Conservation (phyloP, 108 stramenopile species). For the Parmales sp. region DNA sequence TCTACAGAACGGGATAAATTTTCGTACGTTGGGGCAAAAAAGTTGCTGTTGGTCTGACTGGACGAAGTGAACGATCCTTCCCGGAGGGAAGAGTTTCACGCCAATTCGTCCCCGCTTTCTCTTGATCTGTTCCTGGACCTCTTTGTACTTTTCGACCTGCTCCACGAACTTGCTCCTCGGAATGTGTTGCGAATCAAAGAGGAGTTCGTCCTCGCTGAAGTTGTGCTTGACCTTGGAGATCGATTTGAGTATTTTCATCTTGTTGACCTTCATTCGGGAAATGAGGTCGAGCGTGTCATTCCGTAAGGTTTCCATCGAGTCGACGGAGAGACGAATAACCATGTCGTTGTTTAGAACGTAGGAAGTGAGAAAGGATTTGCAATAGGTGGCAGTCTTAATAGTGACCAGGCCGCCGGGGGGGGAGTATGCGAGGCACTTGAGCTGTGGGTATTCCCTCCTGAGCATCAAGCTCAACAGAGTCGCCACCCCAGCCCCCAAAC, state of each 20-base stretch:
- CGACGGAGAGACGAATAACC: conserved; percentile 69
- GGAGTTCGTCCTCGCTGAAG: conserved; percentile 45
- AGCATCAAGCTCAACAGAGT: conserved; percentile 77
- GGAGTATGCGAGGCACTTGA: conserved; percentile 66
- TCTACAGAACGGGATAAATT: conserved; percentile 28
- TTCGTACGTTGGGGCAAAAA: neutral
- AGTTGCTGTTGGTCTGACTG: conserved; percentile 53
- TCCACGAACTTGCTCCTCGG: conserved; percentile 54
- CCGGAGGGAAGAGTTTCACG: conserved; percentile 60
- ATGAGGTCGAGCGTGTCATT: conserved; percentile 74
- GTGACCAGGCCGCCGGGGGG: conserved; percentile 83
- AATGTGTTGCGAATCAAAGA: conserved; percentile 26
- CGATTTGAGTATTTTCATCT: conserved; percentile 40
- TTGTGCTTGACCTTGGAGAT: conserved; percentile 32
- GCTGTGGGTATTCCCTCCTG: conserved; percentile 45
- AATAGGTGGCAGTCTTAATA: conserved; percentile 57
- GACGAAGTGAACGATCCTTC: conserved; percentile 65
- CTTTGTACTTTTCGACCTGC: conserved; percentile 56
- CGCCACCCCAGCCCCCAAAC: conserved; percentile 81
- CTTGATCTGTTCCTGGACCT: conserved; percentile 48
- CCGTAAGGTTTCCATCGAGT: conserved; percentile 59
- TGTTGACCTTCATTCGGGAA: conserved; percentile 72
- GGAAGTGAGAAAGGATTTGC: conserved; percentile 51
- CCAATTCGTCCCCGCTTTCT: conserved; percentile 42
- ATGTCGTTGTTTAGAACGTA: conserved; percentile 78